Base-by-base conservation (phyloP, 2,329 filamentous ascomycete genomes). In the Teratosphaeria destructans region DNA sequence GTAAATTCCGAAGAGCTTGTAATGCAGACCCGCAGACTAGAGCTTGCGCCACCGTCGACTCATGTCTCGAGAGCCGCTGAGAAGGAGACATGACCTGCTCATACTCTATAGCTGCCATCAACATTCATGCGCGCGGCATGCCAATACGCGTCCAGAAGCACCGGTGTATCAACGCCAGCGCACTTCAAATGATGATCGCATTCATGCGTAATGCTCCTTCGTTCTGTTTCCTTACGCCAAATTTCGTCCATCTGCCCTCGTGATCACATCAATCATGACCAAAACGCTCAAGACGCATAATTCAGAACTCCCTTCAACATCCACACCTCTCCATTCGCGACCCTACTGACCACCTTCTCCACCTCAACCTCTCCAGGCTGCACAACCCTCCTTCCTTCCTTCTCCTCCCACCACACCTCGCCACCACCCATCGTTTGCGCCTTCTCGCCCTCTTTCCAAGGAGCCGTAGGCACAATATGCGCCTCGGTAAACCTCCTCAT, bases 321-420 rank as follows among this genome's bases (percentile, higher is more conserved):
- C 90, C 90, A 95, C 66, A 97, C 81, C 75, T 97, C 89, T 3
- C 94, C 94, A 71, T 97, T 99, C 3, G 84, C 82, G 19, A 95
- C 92, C 61, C 84, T 82, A 65, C 86, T 87, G 1, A 86, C 87
- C 57, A 95, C 79, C 60, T 79, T 85, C 52, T 85, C 82, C 14
- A 97, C 88, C 72, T 92, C 85, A 52, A 96, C 83, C 64, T 85
- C 81, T 5, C 87, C 88, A 0, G 93, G 94, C 78, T 92, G 86
- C 32, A 94, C 84, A 71, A 84, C 77, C 70, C 82, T 87, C 64
- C 81, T 84, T 0, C 86, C 87, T 59, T 86, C 83, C 56, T 77
- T 85, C 59, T 76, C 82, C 69, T 91, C 88, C 90, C 91, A 97
- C 87, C 88, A 96, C 55, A 97, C 71, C 66, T 88, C 84, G 59